Conservation (phyloP, 768 basidiomycete species). For the Leccinum obscurum region DNA sequence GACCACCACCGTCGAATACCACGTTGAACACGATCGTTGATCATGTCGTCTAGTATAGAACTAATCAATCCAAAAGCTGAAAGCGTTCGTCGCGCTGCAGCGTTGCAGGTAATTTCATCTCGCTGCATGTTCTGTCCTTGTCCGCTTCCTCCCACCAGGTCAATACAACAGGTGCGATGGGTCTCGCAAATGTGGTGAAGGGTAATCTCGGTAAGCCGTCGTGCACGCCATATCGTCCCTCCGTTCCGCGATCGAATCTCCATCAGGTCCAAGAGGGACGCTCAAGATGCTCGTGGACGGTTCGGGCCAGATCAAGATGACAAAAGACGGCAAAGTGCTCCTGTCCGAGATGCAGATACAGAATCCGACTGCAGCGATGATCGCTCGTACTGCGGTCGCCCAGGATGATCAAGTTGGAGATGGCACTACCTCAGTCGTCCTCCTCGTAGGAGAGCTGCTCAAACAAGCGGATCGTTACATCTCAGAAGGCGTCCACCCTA, state of each 20-base stretch:
- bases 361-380: constrained; percentile 99
- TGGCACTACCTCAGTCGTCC: constrained; percentile 95
- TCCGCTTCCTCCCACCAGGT: constrained; percentile 52
- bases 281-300: constrained; percentile 99
- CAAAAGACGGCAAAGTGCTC: constrained; percentile 98
- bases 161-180: constrained; percentile 93
- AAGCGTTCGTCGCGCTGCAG: constrained; percentile 86
- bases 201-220: constrained; percentile 82
- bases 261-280: constrained; percentile 88
- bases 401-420: constrained; percentile 99
- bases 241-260: constrained; percentile 26
- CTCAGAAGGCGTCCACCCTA: constrained; percentile 97
- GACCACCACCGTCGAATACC: constrained; percentile 19
- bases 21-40: constrained; percentile 24
- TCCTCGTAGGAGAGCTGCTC: constrained; percentile 92
- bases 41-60: constrained; percentile 81
- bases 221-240: constrained; percentile 15
- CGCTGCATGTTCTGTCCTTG: constrained; percentile 18
- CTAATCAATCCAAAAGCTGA: constrained; percentile 97
- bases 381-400: constrained; percentile 96
- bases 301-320: constrained; percentile 98
- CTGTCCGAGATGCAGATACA: constrained; percentile 99
- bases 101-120: constrained; percentile 69
- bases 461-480: constrained; percentile 98
- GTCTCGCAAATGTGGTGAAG: constrained; percentile 95